These are phyloP conservation scores for Diaporthe longicolla DNA, from an alignment of 2,329 filamentous ascomycete genomes.

Conservation along the genomic window DNA sequence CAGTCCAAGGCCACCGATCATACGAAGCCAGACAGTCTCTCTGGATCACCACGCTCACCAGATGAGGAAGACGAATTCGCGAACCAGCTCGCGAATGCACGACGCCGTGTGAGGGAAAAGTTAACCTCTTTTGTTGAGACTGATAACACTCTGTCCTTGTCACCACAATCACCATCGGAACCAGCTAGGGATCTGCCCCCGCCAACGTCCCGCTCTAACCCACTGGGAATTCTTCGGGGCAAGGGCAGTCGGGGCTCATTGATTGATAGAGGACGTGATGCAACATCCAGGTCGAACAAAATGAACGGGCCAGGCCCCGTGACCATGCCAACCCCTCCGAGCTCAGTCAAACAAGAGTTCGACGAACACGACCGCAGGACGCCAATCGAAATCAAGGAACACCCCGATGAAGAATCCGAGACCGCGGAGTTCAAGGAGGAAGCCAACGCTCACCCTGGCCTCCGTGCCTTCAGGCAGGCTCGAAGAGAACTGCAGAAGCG, in stretches of 20 bases:
- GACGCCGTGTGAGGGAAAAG: constrained; percentile 80
- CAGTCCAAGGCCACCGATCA: neutral
- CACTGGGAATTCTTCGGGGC: constrained; percentile 73
- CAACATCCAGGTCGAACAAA: constrained; percentile 70
- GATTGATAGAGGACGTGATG: constrained; percentile 58
- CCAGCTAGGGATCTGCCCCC: constrained; percentile 51
- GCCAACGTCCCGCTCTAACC: constrained; percentile 62
- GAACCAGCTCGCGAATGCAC: constrained; percentile 78
- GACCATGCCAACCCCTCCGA: constrained; percentile 57
- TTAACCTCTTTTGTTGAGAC: constrained; percentile 78
- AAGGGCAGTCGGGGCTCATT: constrained; percentile 70
- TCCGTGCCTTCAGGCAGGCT: constrained; percentile 71
- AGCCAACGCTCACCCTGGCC: constrained; percentile 62
- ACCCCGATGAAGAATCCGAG: constrained; percentile 42
- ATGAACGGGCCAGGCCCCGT: constrained; percentile 69
- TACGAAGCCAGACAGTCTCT: constrained; percentile 1
- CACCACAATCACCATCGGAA: constrained; percentile 52
- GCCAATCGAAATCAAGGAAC: constrained; percentile 28
- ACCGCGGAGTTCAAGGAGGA: constrained; percentile 49
- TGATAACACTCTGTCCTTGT: constrained; percentile 64
- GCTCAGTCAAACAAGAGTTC: constrained; percentile 55
- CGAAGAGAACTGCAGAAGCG: constrained; percentile 69
- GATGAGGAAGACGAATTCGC: constrained; percentile 79
- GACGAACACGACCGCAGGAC: constrained; percentile 51
- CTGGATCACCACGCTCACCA: constrained; percentile 36